These are phyloP conservation scores for Stephania yunnanensis DNA, from an alignment of 164 flowering plant species.

Conservation along the genomic window DNA sequence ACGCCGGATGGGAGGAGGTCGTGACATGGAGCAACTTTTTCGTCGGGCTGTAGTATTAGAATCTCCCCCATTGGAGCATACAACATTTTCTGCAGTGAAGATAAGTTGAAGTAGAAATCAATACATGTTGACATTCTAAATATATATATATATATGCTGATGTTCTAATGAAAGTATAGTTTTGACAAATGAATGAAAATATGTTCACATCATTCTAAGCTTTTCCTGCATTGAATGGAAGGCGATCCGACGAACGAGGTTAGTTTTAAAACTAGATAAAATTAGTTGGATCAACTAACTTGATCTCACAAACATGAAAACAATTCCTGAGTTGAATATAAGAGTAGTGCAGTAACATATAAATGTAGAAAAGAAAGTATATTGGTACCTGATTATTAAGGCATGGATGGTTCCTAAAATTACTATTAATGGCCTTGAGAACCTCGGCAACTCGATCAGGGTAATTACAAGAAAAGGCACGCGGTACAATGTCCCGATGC, in stretches of 20 bases:
- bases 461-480: slow-evolving; percentile 86
- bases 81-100: slow-evolving; percentile 45
- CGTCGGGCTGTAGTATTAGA: slow-evolving; percentile 86
- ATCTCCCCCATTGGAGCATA: slow-evolving; percentile 89
- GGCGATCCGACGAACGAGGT: no score
- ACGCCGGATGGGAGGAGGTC: slow-evolving; percentile 87
- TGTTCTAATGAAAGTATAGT: background rate
- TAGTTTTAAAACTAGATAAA: background rate
- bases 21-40: slow-evolving; percentile 72
- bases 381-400: slow-evolving; percentile 62
- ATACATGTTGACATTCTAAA: background rate
- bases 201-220: background rate
- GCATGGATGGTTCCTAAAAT: slow-evolving; percentile 77
- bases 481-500: slow-evolving; percentile 96
- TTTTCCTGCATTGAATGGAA: background rate
- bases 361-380: background rate
- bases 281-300: background rate
- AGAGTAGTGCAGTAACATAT: background rate
- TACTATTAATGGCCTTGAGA: slow-evolving; percentile 82
- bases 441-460: slow-evolving; percentile 76
- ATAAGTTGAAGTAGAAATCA: background rate
- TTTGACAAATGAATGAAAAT: background rate
- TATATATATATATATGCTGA: background rate
- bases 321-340: background rate
- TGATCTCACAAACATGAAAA: background rate